phyloP scores from a whole-genome alignment of 306 rosid genomes.

The Vicia villosa region DNA sequence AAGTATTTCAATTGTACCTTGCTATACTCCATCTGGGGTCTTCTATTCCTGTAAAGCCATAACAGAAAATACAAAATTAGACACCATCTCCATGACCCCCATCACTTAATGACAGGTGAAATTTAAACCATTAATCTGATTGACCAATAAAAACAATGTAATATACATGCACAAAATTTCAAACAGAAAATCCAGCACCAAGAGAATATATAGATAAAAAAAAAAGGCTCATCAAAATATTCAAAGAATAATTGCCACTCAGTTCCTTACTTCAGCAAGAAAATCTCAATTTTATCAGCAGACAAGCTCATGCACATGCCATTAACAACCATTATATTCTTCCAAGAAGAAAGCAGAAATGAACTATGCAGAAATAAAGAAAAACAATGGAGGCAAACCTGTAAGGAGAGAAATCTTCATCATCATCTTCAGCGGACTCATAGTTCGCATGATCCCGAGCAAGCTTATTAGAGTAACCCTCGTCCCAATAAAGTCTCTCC shows the following conservation, averaged over 20 bases:
- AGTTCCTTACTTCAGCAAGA: constrained; percentile 17
- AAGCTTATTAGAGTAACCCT: constrained; percentile 83
- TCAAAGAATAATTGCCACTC: constrained; percentile 13
- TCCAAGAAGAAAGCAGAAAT: neutral
- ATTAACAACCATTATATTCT: neutral
- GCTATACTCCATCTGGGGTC: constrained; percentile 45
- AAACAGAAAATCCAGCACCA: neutral
- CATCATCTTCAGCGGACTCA: constrained; percentile 94
- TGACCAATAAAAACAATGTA: constrained; percentile 1
- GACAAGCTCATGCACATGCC: constrained; percentile 19
- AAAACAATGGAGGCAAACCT: constrained; percentile 48
- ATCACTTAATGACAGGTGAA: constrained; percentile 7
- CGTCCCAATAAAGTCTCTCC: constrained; percentile 99
- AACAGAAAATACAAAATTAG: constrained; percentile 34
- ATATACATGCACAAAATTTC: neutral
- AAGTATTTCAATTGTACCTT: constrained; percentile 56
- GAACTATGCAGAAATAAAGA: neutral
- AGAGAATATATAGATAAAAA: too few relatives aligned
- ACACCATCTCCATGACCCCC: constrained; percentile 15
- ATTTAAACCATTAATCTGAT: constrained; percentile 25
- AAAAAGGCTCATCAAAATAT: constrained; percentile 10
- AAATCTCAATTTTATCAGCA: constrained; percentile 1
- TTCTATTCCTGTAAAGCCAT: constrained; percentile 71
- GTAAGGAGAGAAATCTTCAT: constrained; percentile 86
- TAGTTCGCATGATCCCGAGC: constrained; percentile 93